Evolutionary conservation across 1,284 basidiomycete species (phyloP).

Genomic region (Tilletia walkeri): DNA sequence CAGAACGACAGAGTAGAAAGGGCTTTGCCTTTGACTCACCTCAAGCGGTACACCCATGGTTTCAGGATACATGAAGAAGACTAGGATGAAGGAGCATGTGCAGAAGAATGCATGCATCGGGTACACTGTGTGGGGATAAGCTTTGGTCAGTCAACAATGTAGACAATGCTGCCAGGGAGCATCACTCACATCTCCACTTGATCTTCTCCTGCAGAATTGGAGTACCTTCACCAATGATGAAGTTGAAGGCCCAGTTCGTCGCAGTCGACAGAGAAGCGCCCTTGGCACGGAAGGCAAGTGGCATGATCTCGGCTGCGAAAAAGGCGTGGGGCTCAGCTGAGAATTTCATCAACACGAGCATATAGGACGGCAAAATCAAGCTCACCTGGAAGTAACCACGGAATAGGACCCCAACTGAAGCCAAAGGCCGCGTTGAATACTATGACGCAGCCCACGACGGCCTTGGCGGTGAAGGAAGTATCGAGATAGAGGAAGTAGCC

Average conservation of each 20-base stretch:
- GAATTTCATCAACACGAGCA: background rate
- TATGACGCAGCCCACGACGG: conserved; percentile 83
- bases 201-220: conserved; percentile 86
- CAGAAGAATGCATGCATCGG: conserved; percentile 96
- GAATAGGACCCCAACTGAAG: conserved; percentile 66
- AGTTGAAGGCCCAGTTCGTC: conserved; percentile 61
- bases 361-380: background rate
- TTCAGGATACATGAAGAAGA: conserved; percentile 67
- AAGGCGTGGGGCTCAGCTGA: background rate
- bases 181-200: conserved; percentile 67
- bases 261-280: conserved; percentile 64
- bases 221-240: conserved; percentile 82
- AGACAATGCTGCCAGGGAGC: background rate
- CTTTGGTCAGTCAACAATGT: background rate
- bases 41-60: conserved; percentile 62
- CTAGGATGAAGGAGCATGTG: conserved; percentile 72
- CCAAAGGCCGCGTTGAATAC: conserved; percentile 93
- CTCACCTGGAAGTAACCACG: conserved; percentile 71
- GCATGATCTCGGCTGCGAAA: conserved; percentile 66
- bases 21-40: conserved; percentile 57
- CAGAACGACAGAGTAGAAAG: conserved; percentile 57
- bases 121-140: conserved; percentile 62
- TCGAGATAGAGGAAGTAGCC: conserved; percentile 94
- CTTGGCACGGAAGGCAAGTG: conserved; percentile 63
- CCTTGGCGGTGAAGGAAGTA: conserved; percentile 65